Conservation (phyloP, 2,329 filamentous ascomycete genomes). For the Fusarium algeriense region DNA sequence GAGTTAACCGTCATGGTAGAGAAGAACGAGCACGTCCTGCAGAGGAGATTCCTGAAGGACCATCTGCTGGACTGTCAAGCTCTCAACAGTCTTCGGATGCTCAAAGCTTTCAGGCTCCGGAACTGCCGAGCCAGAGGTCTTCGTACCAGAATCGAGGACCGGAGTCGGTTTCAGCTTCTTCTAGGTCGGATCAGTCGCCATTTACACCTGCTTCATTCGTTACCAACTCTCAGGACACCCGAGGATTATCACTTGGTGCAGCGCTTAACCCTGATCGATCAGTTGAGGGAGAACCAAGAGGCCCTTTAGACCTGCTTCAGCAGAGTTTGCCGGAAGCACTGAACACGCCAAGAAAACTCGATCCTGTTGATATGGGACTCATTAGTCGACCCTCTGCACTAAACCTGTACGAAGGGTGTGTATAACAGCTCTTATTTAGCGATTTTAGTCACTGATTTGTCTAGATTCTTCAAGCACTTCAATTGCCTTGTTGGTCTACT, state of each 20-base stretch:
- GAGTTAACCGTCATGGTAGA: accelerated
- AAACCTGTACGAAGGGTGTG: background rate
- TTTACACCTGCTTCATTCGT: background rate
- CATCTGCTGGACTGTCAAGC: background rate
- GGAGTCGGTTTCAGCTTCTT: background rate
- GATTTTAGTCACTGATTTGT: background rate
- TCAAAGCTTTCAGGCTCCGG: accelerated
- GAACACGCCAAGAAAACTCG: accelerated
- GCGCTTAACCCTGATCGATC: background rate
- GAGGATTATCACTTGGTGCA: accelerated
- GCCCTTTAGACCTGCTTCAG: too few relatives aligned
- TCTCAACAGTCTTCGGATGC: background rate
- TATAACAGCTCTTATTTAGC: accelerated
- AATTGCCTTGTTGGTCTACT: background rate
- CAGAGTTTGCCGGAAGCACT: accelerated
- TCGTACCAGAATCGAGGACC: background rate
- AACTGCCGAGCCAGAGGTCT: background rate
- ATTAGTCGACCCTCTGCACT: background rate
- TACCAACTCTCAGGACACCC: background rate
- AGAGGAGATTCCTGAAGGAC: accelerated
- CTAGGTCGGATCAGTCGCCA: background rate
- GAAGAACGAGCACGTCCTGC: accelerated
- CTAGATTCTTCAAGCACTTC: conserved; percentile 2
- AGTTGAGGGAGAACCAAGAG: accelerated
- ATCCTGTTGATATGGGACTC: background rate